Evolutionary conservation across 129 eudicot genomes (phyloP).

Genomic region (Lactuca saligna): DNA sequence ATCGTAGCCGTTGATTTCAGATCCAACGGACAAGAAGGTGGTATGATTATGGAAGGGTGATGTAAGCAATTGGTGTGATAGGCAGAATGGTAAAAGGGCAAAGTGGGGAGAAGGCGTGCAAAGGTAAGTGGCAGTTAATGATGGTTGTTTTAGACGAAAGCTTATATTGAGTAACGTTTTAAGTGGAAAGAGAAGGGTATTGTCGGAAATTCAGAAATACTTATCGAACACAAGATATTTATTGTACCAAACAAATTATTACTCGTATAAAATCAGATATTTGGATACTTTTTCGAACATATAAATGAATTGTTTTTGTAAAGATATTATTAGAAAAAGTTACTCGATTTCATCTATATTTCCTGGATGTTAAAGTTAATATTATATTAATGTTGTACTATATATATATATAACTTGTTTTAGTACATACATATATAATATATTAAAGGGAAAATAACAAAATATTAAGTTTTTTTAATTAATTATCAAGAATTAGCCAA

Average conservation of each 20-base stretch:
- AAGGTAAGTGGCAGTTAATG: slow-evolving; percentile 20
- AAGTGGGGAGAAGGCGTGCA: slow-evolving; percentile 16
- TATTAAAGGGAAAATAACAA: too few relatives aligned
- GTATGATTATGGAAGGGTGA: slow-evolving; percentile 6
- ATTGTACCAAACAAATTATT: background rate
- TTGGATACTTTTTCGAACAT: background rate
- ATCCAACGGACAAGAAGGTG: background rate
- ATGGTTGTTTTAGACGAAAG: slow-evolving; percentile 19
- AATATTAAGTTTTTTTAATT: too few relatives aligned
- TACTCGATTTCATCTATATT: too few relatives aligned
- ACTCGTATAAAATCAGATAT: background rate
- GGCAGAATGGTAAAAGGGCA: slow-evolving; percentile 9
- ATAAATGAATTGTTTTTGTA: background rate
- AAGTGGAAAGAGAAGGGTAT: slow-evolving; percentile 12
- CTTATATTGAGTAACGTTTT: background rate
- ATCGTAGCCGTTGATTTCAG: background rate
- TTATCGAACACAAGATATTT: background rate
- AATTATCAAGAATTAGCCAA: too few relatives aligned
- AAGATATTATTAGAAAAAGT: too few relatives aligned
- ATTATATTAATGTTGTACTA: too few relatives aligned
- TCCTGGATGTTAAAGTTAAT: too few relatives aligned
- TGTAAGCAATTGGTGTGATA: background rate
- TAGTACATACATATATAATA: too few relatives aligned
- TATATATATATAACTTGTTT: too few relatives aligned
- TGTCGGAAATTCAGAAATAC: slow-evolving; percentile 8